phyloP scores from a whole-genome alignment of 495 filamentous ascomycete species.

The Pseudevernia furfuracea region DNA sequence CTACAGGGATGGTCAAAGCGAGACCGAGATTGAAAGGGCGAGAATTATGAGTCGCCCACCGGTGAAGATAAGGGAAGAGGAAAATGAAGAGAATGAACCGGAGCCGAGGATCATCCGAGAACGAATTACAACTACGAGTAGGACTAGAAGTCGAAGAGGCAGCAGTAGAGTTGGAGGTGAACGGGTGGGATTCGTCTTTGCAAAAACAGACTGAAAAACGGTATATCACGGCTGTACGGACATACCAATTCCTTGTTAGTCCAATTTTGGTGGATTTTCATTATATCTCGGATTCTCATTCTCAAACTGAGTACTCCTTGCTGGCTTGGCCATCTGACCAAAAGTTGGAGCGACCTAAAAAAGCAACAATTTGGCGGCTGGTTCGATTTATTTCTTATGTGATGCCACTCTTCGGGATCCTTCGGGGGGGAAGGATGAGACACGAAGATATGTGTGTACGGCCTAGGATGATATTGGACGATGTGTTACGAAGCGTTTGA shows the following conservation, averaged over 20 bases:
- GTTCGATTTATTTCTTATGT: slow-evolving; percentile 1
- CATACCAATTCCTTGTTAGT: neutral
- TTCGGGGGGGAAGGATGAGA: slow-evolving; percentile 14
- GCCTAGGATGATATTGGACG: slow-evolving; percentile 2
- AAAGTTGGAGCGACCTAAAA: slow-evolving; percentile 1
- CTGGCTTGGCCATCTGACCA: slow-evolving; percentile 5
- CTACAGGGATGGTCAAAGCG: slow-evolving; percentile 19
- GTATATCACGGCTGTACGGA: slow-evolving; percentile 6
- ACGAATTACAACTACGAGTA: slow-evolving; percentile 12
- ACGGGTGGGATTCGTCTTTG: slow-evolving; percentile 1
- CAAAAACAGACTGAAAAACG: neutral
- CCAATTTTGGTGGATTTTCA: neutral
- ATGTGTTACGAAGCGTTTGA: neutral
- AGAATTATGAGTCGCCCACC: slow-evolving; percentile 5
- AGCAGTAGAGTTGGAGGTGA: slow-evolving; percentile 21
- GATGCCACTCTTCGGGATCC: neutral
- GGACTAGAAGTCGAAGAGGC: slow-evolving; percentile 18
- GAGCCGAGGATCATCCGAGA: slow-evolving; percentile 17
- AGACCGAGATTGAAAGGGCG: slow-evolving; percentile 18
- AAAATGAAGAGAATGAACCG: neutral
- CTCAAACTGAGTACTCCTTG: neutral
- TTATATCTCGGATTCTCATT: slow-evolving; percentile 5
- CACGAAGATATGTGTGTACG: slow-evolving; percentile 12
- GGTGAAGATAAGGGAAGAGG: neutral
- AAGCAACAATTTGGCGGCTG: slow-evolving; percentile 9